Evolutionary conservation across 1,284 basidiomycete species (phyloP).

Genomic region (Omphalotus olearius): DNA sequence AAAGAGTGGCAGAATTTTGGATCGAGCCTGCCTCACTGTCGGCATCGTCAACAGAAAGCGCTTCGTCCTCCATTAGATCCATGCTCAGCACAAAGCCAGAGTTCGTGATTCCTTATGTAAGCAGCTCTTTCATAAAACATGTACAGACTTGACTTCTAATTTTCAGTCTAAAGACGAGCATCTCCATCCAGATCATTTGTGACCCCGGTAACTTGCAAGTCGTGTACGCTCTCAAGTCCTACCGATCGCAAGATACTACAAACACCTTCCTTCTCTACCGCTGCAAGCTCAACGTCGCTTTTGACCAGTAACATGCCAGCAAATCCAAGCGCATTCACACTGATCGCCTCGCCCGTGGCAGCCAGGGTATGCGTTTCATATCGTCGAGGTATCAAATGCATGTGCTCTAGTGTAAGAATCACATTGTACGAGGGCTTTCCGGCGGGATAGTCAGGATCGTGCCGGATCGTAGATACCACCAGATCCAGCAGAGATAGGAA

Average conservation of each 20-base stretch:
- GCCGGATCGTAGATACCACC: slow-evolving; percentile 69
- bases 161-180: background rate
- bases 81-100: too few relatives aligned
- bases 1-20: background rate
- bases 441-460: slow-evolving; percentile 53
- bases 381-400: slow-evolving; percentile 78
- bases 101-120: too few relatives aligned
- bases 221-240: slow-evolving; percentile 60
- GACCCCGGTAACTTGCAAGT: slow-evolving; percentile 45
- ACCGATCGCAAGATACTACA: slow-evolving; percentile 58
- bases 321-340: slow-evolving; percentile 83
- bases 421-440: slow-evolving; percentile 79
- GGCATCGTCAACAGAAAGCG: slow-evolving; percentile 14
- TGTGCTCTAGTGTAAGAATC: slow-evolving; percentile 76
- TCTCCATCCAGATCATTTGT: slow-evolving; percentile 10
- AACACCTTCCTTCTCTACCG: slow-evolving; percentile 57
- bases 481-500: slow-evolving; percentile 79
- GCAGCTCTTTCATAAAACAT: too few relatives aligned
- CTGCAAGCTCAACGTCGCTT: slow-evolving; percentile 68
- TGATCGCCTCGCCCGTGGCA: slow-evolving; percentile 51
- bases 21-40: slow-evolving; percentile 12
- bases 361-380: slow-evolving; percentile 49
- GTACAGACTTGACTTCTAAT: background rate
- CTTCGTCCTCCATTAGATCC: slow-evolving; percentile 10
- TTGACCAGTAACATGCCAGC: slow-evolving; percentile 84